Base-by-base conservation (phyloP, 2,329 filamentous ascomycete genomes). In the Fusarium decemcellulare region DNA sequence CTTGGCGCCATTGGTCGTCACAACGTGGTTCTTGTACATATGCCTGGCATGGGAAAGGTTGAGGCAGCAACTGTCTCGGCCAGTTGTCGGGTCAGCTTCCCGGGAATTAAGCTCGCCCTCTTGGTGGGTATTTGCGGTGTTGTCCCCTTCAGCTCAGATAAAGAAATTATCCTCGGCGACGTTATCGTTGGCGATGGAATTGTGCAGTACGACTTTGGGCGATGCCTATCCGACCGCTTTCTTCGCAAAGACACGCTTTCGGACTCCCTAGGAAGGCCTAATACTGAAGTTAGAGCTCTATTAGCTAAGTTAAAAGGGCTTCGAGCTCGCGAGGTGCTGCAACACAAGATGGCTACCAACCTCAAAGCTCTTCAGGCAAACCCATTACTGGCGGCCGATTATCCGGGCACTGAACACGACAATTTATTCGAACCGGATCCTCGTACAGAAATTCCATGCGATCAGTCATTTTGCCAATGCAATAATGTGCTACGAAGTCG, bases 41-140 rank as follows among this genome's bases (percentile, higher is more conserved):
- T 77, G 8, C 63, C 74, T 9, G 44, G 42, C 8, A 79, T 77
- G 61, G 78, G 78, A 34, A 79, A 72, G 42, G 66, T 37, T n/a
- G 74, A 32, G 30, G 74, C 77, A 0, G 74, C 78, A 0, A 40
- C 50, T 2, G 65, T 74, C 0, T 72, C 78, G 0, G 61, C 73
- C 1, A 72, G 68, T 27, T 57, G 82, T 6, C 71, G 75, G 0
- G 68, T 67, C 2, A 83, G 79, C 59, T 83, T 79, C 44, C 53
- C 60, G 0, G 48, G 64, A 7, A 61, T 84, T 8, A 74, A 68
- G 23, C 61, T 83, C 0, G 78, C 70, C 2, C 42, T 84, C 0
- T 46, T 84, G 1, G 77, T 81, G 6, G 82, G 81, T 1, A 71
- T 83, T 8, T 83, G 81, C 59, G 74, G 76, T 1, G 73, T 50